These are phyloP conservation scores for Sugiyamaella valdiviana DNA, from an alignment of 805 yeast genomes.

Conservation along the genomic window DNA sequence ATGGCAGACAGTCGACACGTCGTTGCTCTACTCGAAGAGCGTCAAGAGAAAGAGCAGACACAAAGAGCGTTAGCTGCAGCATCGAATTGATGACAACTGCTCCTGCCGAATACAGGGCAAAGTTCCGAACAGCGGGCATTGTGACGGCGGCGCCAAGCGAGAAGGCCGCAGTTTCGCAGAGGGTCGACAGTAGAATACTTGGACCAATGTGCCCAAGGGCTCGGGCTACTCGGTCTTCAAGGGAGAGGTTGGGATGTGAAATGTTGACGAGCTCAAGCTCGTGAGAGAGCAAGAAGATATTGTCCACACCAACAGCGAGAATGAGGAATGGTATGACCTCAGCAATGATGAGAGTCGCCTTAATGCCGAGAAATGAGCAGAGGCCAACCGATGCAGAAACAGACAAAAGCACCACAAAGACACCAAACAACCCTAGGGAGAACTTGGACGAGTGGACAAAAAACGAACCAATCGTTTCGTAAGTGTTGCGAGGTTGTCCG, in stretches of 20 bases:
- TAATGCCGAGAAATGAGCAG: constrained; percentile 67
- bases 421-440: constrained; percentile 77
- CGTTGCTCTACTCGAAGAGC: constrained; percentile 53
- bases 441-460: constrained; percentile 51
- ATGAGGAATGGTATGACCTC: constrained; percentile 94
- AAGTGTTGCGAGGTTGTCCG: constrained; percentile 15
- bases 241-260: constrained; percentile 40
- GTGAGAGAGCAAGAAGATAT: constrained; percentile 79
- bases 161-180: constrained; percentile 76
- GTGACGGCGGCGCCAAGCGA: constrained; percentile 69
- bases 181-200: constrained; percentile 69
- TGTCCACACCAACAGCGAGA: constrained; percentile 94
- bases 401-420: constrained; percentile 70
- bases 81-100: constrained; percentile 72
- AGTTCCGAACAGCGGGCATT: constrained; percentile 95
- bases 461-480: constrained; percentile 20
- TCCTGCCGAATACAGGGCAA: constrained; percentile 85
- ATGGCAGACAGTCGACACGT: constrained; percentile 58
- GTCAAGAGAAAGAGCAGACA: constrained; percentile 64
- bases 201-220: constrained; percentile 79
- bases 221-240: constrained; percentile 54
- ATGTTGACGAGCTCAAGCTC: constrained; percentile 57
- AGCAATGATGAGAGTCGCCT: constrained; percentile 86
- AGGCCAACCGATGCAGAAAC: constrained; percentile 79
- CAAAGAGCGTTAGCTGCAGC: constrained; percentile 75